Conservation (phyloP, 306 rosid genomes). For the Rosa persica region DNA sequence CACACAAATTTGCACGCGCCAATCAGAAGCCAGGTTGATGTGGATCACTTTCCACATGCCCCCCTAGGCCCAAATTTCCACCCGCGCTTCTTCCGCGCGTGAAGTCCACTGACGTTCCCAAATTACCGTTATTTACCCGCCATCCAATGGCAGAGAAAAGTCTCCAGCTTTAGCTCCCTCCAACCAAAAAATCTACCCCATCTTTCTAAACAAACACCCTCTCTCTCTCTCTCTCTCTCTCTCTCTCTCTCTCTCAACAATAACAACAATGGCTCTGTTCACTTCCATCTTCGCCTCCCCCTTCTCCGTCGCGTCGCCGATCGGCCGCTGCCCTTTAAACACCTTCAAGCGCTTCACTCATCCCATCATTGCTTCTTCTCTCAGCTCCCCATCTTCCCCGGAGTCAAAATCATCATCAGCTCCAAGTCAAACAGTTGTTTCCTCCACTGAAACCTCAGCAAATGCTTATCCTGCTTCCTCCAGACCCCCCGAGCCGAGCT, state of each 20-base stretch:
- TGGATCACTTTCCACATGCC: too few species aligned
- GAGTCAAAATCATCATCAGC: constrained; percentile 53
- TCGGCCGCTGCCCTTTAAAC: constrained; percentile 24
- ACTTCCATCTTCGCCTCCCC: constrained; percentile 40
- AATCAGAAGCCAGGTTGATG: too few species aligned
- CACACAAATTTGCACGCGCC: too few species aligned
- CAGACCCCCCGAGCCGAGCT: constrained; percentile 36
- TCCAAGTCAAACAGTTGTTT: constrained; percentile 22
- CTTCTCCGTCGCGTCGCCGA: constrained; percentile 31
- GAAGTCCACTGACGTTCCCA: not conserved
- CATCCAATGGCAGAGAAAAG: constrained; percentile 11
- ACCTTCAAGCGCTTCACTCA: constrained; percentile 21
- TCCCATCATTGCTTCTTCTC: constrained; percentile 50
- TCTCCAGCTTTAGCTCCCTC: not conserved
- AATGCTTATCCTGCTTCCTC: constrained; percentile 40
- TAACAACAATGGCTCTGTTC: constrained; percentile 67
- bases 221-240: not conserved
- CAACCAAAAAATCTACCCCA: not conserved
- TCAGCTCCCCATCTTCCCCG: constrained; percentile 56
- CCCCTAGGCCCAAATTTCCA: too few species aligned
- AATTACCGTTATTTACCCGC: constrained; percentile 24
- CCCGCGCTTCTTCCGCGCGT: too few species aligned
- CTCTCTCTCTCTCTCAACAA: constrained; percentile 10
- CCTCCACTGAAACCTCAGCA: constrained; percentile 42
- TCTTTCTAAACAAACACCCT: not conserved